phyloP scores from a whole-genome alignment of 257 asterid species.

The Solanum chiquidenum region DNA sequence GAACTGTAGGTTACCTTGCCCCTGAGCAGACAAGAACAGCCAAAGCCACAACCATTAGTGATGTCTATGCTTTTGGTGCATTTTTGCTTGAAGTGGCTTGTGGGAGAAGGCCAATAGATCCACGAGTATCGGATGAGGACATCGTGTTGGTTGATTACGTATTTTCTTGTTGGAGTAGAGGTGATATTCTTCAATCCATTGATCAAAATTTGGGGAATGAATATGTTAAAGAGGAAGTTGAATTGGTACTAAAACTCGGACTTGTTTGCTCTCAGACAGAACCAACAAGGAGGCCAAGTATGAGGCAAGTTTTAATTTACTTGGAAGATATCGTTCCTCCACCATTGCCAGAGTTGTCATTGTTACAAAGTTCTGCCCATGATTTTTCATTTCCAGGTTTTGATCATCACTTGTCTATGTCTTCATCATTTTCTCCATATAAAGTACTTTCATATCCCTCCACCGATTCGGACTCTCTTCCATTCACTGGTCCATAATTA shows the following conservation, averaged over 20 bases:
- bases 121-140: constrained; percentile 9
- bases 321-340: not conserved
- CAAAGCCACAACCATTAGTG: constrained; percentile 28
- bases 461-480: not conserved
- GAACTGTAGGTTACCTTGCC: constrained; percentile 31
- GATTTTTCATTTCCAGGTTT: not conserved
- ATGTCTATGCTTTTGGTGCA: constrained; percentile 58
- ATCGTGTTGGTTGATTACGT: constrained; percentile 44
- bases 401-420: not conserved
- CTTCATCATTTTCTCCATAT: not conserved
- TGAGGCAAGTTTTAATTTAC: not conserved
- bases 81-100: constrained; percentile 55
- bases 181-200: constrained; percentile 25
- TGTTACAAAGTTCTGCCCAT: not conserved
- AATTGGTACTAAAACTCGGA: constrained; percentile 41
- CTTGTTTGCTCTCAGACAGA: constrained; percentile 35
- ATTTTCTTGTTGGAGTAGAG: constrained; percentile 28
- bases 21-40: constrained; percentile 31
- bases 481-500: not conserved
- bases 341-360: constrained; percentile 25
- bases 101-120: constrained; percentile 57
- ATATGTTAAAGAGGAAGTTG: constrained; percentile 29
- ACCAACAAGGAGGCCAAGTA: constrained; percentile 28
- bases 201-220: constrained; percentile 32
- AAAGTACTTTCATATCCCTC: not conserved